A percentile compares a stretch with the other conserved stretches of the same genome.
Evolutionary conservation across 1,284 basidiomycete genomes (phyloP).

Genomic region (Ganoderma meredithae): DNA sequence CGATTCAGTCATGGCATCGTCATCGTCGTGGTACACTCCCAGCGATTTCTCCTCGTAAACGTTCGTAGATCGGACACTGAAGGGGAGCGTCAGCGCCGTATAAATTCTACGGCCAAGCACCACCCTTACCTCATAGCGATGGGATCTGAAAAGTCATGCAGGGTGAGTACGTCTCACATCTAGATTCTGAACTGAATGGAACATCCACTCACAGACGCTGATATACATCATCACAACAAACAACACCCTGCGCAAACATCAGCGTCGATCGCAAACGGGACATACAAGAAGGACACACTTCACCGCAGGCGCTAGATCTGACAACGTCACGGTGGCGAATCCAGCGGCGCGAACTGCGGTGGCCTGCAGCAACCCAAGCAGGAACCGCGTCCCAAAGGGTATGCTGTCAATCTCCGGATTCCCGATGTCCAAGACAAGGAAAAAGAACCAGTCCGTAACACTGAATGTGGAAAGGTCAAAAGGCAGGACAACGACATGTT

Average conservation of each 20-base stretch:
- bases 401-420: slow-evolving; percentile 77
- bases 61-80: slow-evolving; percentile 91
- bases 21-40: slow-evolving; percentile 73
- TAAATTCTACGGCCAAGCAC: no score
- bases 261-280: slow-evolving; percentile 5
- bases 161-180: slow-evolving; percentile 1
- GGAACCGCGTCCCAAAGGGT: slow-evolving; percentile 72
- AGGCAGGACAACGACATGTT: not conserved
- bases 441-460: slow-evolving; percentile 81
- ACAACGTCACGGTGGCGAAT: slow-evolving; percentile 79
- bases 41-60: slow-evolving; percentile 95
- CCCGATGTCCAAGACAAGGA: slow-evolving; percentile 90
- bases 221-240: slow-evolving; percentile 70
- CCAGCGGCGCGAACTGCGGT: slow-evolving; percentile 89
- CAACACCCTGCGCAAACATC: slow-evolving; percentile 50
- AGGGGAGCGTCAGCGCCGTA: not conserved
- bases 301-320: slow-evolving; percentile 75
- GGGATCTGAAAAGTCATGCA: slow-evolving; percentile 39
- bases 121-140: slow-evolving; percentile 43
- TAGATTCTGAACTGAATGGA: no score
- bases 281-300: slow-evolving; percentile 49
- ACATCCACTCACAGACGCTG: slow-evolving; percentile 42
- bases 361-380: slow-evolving; percentile 78
- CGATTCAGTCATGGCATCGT: slow-evolving; percentile 46
- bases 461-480: slow-evolving; percentile 14